A percentile compares a stretch with the other conserved stretches of the same genome.
phyloP scores from a whole-genome alignment of 768 basidiomycete genomes.

The Suillus occidentalis region DNA sequence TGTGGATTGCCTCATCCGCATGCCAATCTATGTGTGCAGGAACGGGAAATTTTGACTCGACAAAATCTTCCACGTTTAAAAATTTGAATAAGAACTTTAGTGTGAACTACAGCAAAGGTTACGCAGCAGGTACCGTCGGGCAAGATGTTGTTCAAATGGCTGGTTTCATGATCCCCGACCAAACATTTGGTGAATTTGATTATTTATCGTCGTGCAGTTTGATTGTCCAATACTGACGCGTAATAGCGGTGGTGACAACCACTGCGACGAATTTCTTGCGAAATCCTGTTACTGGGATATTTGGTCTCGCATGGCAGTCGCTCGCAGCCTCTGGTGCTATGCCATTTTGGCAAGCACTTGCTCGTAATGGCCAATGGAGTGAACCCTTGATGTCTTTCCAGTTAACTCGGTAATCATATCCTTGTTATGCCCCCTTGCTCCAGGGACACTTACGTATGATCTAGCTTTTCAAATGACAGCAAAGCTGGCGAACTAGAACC shows the following conservation, averaged over 20 bases:
- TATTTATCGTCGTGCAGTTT: constrained; percentile 17
- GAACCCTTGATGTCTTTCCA: constrained; percentile 65
- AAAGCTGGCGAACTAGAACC: constrained; percentile 46
- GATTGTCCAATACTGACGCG: constrained; percentile 24
- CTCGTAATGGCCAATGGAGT: constrained; percentile 40
- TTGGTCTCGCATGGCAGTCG: constrained; percentile 68
- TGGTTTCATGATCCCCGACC: constrained; percentile 54
- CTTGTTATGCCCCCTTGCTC: background rate
- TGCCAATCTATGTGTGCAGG: constrained; percentile 34
- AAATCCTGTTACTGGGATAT: constrained; percentile 61
- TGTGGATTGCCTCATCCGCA: constrained; percentile 46
- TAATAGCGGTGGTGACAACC: constrained; percentile 35
- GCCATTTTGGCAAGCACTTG: constrained; percentile 70
- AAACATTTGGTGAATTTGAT: constrained; percentile 48
- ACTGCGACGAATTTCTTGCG: constrained; percentile 41
- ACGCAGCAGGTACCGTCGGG: constrained; percentile 45
- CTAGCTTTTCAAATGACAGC: constrained; percentile 50
- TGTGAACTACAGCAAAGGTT: constrained; percentile 48
- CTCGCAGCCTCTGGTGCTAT: constrained; percentile 55
- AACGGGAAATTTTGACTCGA: constrained; percentile 33
- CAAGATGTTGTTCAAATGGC: constrained; percentile 74
- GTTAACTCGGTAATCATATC: constrained; percentile 45
- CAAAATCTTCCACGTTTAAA: constrained; percentile 37
- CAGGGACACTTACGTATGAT: background rate
- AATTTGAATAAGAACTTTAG: constrained; percentile 33